These are phyloP conservation scores for Panellus pusillus DNA, from an alignment of 768 basidiomycete species.

Conservation along the genomic window DNA sequence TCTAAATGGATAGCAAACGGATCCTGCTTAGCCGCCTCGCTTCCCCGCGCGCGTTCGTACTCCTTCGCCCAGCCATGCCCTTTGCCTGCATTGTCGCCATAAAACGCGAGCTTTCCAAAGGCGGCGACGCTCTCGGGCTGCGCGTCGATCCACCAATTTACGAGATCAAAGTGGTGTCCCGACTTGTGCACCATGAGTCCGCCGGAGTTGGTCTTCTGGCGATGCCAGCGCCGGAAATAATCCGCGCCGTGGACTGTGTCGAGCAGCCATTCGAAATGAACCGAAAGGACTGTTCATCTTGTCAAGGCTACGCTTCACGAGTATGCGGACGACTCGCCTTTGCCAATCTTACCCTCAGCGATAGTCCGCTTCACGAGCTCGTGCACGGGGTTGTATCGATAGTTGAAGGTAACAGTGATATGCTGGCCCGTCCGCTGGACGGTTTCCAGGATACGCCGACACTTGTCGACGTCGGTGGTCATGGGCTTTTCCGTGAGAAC, in stretches of 20 bases:
- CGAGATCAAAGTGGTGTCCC: slow-evolving; percentile 51
- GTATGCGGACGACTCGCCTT: slow-evolving; percentile 23
- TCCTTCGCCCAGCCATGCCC: slow-evolving; percentile 47
- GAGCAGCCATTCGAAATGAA: slow-evolving; percentile 55
- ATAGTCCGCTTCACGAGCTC: slow-evolving; percentile 49
- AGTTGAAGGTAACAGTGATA: slow-evolving; percentile 44
- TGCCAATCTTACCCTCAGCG: slow-evolving; percentile 46
- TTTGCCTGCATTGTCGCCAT: slow-evolving; percentile 45
- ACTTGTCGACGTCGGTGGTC: slow-evolving; percentile 51
- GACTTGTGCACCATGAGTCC: slow-evolving; percentile 48
- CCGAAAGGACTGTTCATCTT: slow-evolving; percentile 37
- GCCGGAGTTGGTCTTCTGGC: slow-evolving; percentile 43
- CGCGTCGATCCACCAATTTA: slow-evolving; percentile 55
- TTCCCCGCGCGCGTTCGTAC: slow-evolving; percentile 45
- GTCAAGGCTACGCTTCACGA: background rate
- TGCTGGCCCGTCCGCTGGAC: slow-evolving; percentile 42
- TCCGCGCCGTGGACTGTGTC: slow-evolving; percentile 55
- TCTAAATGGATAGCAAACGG: slow-evolving; percentile 53
- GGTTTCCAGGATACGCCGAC: slow-evolving; percentile 43
- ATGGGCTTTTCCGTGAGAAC: slow-evolving; percentile 57
- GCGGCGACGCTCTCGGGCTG: slow-evolving; percentile 46
- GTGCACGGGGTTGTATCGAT: slow-evolving; percentile 49
- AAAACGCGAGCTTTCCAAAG: slow-evolving; percentile 48
- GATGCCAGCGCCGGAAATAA: slow-evolving; percentile 53
- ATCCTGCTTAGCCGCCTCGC: slow-evolving; percentile 41